Evolutionary conservation across 768 basidiomycete genomes (phyloP).

Genomic region (Filobasidium floriforme): DNA sequence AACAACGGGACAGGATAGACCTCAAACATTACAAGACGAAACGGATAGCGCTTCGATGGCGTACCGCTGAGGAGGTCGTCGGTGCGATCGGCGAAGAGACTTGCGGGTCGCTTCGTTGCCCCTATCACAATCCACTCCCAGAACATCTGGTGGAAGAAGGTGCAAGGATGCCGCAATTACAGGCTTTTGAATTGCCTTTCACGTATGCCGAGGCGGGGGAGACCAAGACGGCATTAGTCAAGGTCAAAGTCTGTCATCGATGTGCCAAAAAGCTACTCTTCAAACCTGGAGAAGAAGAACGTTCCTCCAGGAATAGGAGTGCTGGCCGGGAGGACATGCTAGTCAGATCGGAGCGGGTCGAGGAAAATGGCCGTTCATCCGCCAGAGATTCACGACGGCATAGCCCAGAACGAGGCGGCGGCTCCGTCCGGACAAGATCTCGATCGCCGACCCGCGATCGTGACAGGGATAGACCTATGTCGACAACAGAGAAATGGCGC

Average conservation of each 20-base stretch:
- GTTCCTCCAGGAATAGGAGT: not conserved
- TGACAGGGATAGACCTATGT: no score
- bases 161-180: slow-evolving; percentile 46
- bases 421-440: no score
- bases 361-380: no score
- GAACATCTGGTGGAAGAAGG: slow-evolving; percentile 10
- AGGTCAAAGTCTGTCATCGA: slow-evolving; percentile 71
- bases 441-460: no score
- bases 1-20: slow-evolving; percentile 51
- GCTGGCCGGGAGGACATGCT: not conserved
- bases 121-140: slow-evolving; percentile 51
- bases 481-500: no score
- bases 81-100: slow-evolving; percentile 75
- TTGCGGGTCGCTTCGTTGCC: slow-evolving; percentile 82
- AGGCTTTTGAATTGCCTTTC: slow-evolving; percentile 83
- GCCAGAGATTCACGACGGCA: no score
- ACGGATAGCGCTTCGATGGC: slow-evolving; percentile 85
- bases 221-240: slow-evolving; percentile 72
- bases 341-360: no score
- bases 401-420: no score
- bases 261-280: slow-evolving; percentile 81
- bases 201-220: slow-evolving; percentile 72
- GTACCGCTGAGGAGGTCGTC: slow-evolving; percentile 83
- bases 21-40: slow-evolving; percentile 93
- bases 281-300: slow-evolving; percentile 48